phyloP scores from a whole-genome alignment of 352 stramenopile genomes.

The Hyaloperonospora arabidopsidis region DNA sequence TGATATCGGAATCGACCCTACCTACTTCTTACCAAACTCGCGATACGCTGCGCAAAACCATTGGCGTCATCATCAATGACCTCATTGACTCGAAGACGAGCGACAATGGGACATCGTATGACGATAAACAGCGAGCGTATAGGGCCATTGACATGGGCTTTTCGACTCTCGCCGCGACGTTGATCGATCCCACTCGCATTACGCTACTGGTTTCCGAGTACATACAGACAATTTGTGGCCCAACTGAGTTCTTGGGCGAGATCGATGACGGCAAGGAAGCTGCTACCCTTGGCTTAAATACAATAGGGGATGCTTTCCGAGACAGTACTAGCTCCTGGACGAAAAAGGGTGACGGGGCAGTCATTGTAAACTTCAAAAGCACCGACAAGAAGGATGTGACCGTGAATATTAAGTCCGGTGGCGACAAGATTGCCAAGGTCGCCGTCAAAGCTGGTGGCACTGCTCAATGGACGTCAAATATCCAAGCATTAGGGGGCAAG shows the following conservation, averaged over 20 bases:
- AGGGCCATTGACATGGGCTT: slow-evolving; percentile 27
- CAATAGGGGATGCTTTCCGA: slow-evolving; percentile 1
- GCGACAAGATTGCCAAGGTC: slow-evolving; percentile 8
- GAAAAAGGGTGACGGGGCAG: slow-evolving; percentile 2
- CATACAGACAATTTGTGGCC: slow-evolving; percentile 41
- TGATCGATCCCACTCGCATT: slow-evolving; percentile 10
- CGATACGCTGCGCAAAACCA: slow-evolving; percentile 4
- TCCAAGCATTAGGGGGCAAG: neutral
- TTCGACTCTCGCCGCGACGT: neutral
- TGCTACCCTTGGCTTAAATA: slow-evolving; percentile 13
- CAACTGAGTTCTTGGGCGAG: slow-evolving; percentile 30
- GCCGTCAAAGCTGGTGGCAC: slow-evolving; percentile 1
- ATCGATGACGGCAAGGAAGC: slow-evolving; percentile 30
- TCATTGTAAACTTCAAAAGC: slow-evolving; percentile 5
- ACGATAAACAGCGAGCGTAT: slow-evolving; percentile 23
- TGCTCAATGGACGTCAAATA: slow-evolving; percentile 1
- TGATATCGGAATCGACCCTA: slow-evolving; percentile 23
- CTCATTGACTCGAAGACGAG: neutral
- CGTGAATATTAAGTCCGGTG: slow-evolving; percentile 1
- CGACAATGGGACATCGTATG: neutral
- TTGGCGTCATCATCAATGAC: slow-evolving; percentile 6
- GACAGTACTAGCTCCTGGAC: slow-evolving; percentile 1
- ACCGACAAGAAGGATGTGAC: slow-evolving; percentile 6
- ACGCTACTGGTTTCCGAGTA: slow-evolving; percentile 31
- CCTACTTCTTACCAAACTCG: slow-evolving; percentile 16